These are phyloP conservation scores for Pichia scutulata DNA, from an alignment of 805 yeast genomes.

Conservation along the genomic window DNA sequence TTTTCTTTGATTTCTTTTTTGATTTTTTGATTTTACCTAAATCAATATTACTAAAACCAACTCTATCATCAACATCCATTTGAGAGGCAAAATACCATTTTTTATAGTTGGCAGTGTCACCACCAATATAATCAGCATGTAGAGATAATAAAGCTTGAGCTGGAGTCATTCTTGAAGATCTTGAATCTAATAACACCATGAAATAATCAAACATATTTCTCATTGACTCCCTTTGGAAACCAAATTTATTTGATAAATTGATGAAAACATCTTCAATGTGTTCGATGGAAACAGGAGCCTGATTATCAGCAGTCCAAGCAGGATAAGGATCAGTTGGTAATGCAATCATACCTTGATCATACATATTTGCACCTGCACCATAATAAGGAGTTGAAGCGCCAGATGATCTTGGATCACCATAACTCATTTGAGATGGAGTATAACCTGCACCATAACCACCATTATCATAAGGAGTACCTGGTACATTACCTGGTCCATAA, in stretches of 20 bases:
- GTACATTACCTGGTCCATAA: conserved; percentile 52
- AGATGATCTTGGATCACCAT: conserved; percentile 78
- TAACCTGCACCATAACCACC: conserved; percentile 39
- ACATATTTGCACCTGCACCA: conserved; percentile 28
- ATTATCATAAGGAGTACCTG: conserved; percentile 57
- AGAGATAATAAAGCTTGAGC: conserved; percentile 75
- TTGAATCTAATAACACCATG: conserved; percentile 75
- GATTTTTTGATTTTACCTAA: conserved; percentile 70
- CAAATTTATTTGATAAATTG: conserved; percentile 75
- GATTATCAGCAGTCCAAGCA: conserved; percentile 97
- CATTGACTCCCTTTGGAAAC: conserved; percentile 90
- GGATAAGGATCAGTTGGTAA: conserved; percentile 92
- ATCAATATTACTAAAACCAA: conserved; percentile 77
- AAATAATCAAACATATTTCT: conserved; percentile 85
- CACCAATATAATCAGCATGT: conserved; percentile 86
- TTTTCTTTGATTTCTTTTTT: conserved; percentile 71
- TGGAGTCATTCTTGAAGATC: conserved; percentile 85
- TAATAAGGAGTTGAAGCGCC: conserved; percentile 90
- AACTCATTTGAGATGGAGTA: conserved; percentile 82
- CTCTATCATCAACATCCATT: conserved; percentile 75
- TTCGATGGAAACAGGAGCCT: conserved; percentile 76
- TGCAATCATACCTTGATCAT: conserved; percentile 47
- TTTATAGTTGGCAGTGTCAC: conserved; percentile 76
- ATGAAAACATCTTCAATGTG: conserved; percentile 83
- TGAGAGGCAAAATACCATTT: conserved; percentile 89